phyloP scores from a whole-genome alignment of 495 filamentous ascomycete genomes.

The Tetracladium marchalianum region DNA sequence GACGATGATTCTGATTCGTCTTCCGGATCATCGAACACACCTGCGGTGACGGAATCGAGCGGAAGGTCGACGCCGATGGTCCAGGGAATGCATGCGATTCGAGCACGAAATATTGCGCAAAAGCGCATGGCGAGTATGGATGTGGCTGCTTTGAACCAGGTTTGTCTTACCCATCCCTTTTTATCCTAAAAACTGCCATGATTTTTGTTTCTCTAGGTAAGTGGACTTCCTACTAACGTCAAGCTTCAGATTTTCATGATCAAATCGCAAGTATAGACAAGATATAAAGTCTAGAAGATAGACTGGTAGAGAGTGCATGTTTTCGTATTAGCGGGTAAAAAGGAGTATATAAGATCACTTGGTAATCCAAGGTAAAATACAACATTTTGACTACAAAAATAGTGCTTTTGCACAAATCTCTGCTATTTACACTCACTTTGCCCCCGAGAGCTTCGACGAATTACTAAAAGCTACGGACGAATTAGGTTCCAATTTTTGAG shows the following conservation, averaged over 20 bases:
- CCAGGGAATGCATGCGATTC: constrained; percentile 48
- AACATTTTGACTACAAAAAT: too few species aligned
- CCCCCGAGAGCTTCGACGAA: too few species aligned
- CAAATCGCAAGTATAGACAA: constrained; percentile 31
- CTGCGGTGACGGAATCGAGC: constrained; percentile 15
- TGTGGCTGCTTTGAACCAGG: constrained; percentile 65
- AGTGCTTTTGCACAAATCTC: too few species aligned
- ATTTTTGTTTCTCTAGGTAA: too few species aligned
- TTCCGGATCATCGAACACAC: constrained; percentile 18
- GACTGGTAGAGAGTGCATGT: too few species aligned
- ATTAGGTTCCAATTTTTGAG: too few species aligned
- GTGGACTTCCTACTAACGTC: not conserved
- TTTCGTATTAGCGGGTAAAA: too few species aligned
- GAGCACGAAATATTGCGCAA: constrained; percentile 65
- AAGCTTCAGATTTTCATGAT: constrained; percentile 60
- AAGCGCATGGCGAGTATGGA: constrained; percentile 69
- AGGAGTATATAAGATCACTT: too few species aligned
- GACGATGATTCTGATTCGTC: constrained; percentile 10
- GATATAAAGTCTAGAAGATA: not conserved
- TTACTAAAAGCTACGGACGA: too few species aligned
- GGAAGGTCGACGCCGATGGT: constrained; percentile 29
- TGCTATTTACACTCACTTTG: too few species aligned
- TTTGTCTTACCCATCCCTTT: constrained; percentile 25
- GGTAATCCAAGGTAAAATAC: too few species aligned
- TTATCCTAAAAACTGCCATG: too few species aligned